Evolutionary conservation across 345 rosid genomes (phyloP).

Genomic region (Camelina laxa): DNA sequence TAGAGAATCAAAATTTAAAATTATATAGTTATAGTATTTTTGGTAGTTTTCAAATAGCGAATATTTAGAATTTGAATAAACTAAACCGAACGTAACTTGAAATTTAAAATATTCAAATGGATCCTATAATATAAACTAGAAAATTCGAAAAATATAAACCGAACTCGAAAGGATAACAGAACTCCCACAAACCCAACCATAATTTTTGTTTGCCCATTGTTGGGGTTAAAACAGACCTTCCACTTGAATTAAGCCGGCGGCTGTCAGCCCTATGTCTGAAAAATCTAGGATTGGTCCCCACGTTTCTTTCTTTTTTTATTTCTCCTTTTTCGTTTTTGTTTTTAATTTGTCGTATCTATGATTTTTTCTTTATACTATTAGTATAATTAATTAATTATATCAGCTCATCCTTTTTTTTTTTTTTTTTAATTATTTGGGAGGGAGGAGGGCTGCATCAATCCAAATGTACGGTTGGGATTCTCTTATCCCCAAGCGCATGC

Average conservation of each 20-base stretch:
- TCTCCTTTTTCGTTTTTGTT: neutral
- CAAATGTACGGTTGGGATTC: constrained; percentile 60
- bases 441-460: constrained; percentile 36
- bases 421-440: constrained; percentile 4
- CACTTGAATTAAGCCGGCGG: constrained; percentile 80
- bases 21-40: no score
- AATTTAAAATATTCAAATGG: no score
- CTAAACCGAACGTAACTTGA: no score
- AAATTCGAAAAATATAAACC: no score
- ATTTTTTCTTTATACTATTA: neutral
- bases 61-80: no score
- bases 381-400: neutral
- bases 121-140: no score
- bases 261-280: constrained; percentile 71
- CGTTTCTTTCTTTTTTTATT: constrained; percentile 28
- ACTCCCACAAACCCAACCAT: no score
- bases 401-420: neutral
- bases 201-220: no score
- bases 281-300: constrained; percentile 55
- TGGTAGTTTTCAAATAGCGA: no score
- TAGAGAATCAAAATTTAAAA: no score
- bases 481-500: constrained; percentile 53
- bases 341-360: constrained; percentile 33
- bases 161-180: no score
- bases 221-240: constrained; percentile 43